A percentile compares a stretch with the other conserved stretches of the same genome.
These are phyloP conservation scores for Myriosclerotinia curreyana DNA, from an alignment of 2,329 filamentous ascomycete species.

Conservation along the genomic window DNA sequence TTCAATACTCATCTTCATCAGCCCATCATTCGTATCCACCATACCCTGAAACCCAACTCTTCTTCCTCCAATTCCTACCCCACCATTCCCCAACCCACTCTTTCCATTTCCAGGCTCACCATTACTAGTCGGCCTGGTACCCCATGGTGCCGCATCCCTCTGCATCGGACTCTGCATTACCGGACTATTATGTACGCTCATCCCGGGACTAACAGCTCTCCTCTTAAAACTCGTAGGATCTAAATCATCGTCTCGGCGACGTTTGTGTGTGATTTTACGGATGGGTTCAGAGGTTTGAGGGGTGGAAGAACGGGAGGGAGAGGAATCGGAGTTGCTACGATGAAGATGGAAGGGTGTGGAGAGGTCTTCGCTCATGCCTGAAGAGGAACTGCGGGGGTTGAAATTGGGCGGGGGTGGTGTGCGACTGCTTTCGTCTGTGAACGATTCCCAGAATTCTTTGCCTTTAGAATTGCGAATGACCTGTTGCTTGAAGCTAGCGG, in stretches of 20 bases:
- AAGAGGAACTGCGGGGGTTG: constrained; percentile 57
- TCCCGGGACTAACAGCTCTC: constrained; percentile 83
- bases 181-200: constrained; percentile 88
- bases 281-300: constrained; percentile 66
- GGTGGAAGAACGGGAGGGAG: constrained; percentile 37
- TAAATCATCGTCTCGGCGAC: constrained; percentile 87
- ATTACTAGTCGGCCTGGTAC: constrained; percentile 63
- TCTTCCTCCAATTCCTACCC: constrained; percentile 42
- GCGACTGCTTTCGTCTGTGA: constrained; percentile 63
- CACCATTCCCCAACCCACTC: constrained; percentile 28
- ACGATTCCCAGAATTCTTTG: constrained; percentile 74
- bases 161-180: constrained; percentile 81
- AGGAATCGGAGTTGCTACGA: constrained; percentile 29
- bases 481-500: constrained; percentile 72
- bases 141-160: constrained; percentile 67
- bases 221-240: constrained; percentile 87
- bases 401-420: constrained; percentile 52
- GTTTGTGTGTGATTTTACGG: constrained; percentile 74
- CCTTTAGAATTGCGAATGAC: constrained; percentile 69
- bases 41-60: constrained; percentile 85
- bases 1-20: constrained; percentile 98
- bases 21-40: constrained; percentile 89
- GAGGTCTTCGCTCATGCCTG: constrained; percentile 61
- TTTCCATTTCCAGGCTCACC: constrained; percentile 45
- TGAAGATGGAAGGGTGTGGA: constrained; percentile 35